Evolutionary conservation across 768 basidiomycete species (phyloP).

Genomic region (Mycena galopus): DNA sequence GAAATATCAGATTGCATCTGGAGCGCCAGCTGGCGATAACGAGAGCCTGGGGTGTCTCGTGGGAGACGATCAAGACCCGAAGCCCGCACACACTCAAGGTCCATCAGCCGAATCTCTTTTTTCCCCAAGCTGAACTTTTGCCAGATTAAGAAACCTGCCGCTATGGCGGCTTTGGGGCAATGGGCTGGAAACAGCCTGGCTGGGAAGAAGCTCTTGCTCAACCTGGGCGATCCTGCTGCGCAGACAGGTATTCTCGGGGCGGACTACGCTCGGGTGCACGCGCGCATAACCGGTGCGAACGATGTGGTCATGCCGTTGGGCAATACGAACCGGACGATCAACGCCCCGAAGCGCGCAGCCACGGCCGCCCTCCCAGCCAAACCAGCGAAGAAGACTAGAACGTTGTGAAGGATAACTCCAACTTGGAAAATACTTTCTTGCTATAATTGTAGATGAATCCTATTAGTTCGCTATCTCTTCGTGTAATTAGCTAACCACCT

Average conservation of each 20-base stretch:
- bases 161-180: conserved; percentile 27
- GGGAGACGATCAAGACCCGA: conserved; percentile 7
- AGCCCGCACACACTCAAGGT: conserved; percentile 33
- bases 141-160: conserved; percentile 33
- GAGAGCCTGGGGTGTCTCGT: conserved; percentile 25
- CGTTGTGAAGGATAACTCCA: background rate
- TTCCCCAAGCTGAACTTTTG: background rate
- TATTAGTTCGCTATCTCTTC: background rate
- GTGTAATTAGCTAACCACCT: background rate
- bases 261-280: conserved; percentile 13
- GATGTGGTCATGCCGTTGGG: conserved; percentile 3
- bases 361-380: background rate
- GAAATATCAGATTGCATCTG: conserved; percentile 27
- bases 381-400: conserved; percentile 17
- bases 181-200: conserved; percentile 28
- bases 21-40: conserved; percentile 21
- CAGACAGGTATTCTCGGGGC: conserved; percentile 26
- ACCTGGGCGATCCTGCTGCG: conserved; percentile 19
- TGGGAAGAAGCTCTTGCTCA: conserved; percentile 16
- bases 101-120: background rate
- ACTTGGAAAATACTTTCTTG: background rate
- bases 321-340: conserved; percentile 6
- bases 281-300: conserved; percentile 13
- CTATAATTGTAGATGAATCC: background rate
- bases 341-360: conserved; percentile 17